Percentiles rank a stretch among this genome's conserved stretches.
phyloP scores from a whole-genome alignment of 2,329 filamentous ascomycete genomes.

The Fusarium brachygibbosum region DNA sequence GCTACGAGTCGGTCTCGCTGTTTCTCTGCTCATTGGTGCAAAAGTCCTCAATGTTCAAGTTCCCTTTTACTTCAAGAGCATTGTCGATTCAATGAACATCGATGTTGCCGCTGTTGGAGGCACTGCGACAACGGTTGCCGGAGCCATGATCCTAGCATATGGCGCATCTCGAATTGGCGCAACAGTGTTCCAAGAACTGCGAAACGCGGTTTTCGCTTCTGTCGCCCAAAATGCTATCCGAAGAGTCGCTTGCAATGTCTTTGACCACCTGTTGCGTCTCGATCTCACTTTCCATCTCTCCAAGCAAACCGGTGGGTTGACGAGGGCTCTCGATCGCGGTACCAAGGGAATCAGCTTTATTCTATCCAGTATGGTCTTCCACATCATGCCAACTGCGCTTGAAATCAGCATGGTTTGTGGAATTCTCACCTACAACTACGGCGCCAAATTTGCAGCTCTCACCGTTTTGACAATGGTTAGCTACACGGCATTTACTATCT shows the following conservation, averaged over 20 bases:
- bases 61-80: slow-evolving; percentile 98
- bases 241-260: slow-evolving; percentile 90
- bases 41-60: slow-evolving; percentile 98
- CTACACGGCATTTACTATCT: slow-evolving; percentile 97
- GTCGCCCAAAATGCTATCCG: slow-evolving; percentile 98
- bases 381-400: slow-evolving; percentile 91
- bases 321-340: slow-evolving; percentile 92
- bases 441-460: slow-evolving; percentile 89
- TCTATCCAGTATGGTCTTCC: slow-evolving; percentile 98
- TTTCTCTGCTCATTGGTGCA: slow-evolving; percentile 85
- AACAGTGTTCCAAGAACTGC: slow-evolving; percentile 90
- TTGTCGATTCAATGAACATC: slow-evolving; percentile 97
- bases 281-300: slow-evolving; percentile 95
- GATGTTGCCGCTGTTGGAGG: slow-evolving; percentile 90
- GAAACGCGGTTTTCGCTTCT: slow-evolving; percentile 96
- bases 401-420: slow-evolving; percentile 97
- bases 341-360: slow-evolving; percentile 99
- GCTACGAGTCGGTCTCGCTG: slow-evolving; percentile 85
- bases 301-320: slow-evolving; percentile 94
- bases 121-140: slow-evolving; percentile 88
- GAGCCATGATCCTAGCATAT: slow-evolving; percentile 93
- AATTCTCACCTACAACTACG: slow-evolving; percentile 96
- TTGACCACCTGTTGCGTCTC: slow-evolving; percentile 87
- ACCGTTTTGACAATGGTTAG: slow-evolving; percentile 91
- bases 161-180: slow-evolving; percentile 89